Evolutionary conservation across 352 stramenopile genomes (phyloP), one percentile per base, ranked within the genome.

Genomic region (Phytopythium helicoides): DNA sequence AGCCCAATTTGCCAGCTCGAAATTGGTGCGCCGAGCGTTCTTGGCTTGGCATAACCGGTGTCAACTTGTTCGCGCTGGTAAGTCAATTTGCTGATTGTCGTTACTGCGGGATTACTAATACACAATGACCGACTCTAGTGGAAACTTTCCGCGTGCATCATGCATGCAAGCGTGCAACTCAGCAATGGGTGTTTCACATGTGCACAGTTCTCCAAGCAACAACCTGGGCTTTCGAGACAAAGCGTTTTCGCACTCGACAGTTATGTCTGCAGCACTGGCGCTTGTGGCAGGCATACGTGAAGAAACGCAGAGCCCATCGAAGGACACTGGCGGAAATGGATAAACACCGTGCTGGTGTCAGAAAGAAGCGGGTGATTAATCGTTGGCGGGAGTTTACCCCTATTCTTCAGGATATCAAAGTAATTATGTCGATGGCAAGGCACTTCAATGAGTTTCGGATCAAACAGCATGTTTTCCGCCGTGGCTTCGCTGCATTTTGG

Each of bases 401-500:
- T 9, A 44, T 65, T 25, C 54, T 64, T 51, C 58, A 39, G 25
- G 69, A 79, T 36, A 48, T 66, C 12, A 55, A 54, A n/a, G 47
- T 60, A 6, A 68, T 65, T 14, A 8, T 28, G 8, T 48, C 28
- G 0, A 44, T 78, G 14, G 68, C 65, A 9, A 26, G 7, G 3
- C 19, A 47, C 0, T 74, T 64, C 31, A 51, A 51, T 16, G n/a
- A 33, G 12, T 18, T 49, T 1, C 52, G 49, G 34, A 34, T 81
- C 19, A 46, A 57, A 28, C 42, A 66, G 18, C 25, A 19, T 5
- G 52, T 67, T 21, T 81, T 81, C 26, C 48, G 26, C 6, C 4
- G 41, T n/a, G 70, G 60, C 6, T 65, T 72, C 33, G 34, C 23
- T 1, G 25, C 35, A 40, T 77, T 81, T 41, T 81, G 71, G 71